Percentiles rank a stretch among this genome's conserved stretches.
These are phyloP conservation scores for Rhodotorula sp. DNA, from an alignment of 1,284 basidiomycete species.

Conservation along the genomic window DNA sequence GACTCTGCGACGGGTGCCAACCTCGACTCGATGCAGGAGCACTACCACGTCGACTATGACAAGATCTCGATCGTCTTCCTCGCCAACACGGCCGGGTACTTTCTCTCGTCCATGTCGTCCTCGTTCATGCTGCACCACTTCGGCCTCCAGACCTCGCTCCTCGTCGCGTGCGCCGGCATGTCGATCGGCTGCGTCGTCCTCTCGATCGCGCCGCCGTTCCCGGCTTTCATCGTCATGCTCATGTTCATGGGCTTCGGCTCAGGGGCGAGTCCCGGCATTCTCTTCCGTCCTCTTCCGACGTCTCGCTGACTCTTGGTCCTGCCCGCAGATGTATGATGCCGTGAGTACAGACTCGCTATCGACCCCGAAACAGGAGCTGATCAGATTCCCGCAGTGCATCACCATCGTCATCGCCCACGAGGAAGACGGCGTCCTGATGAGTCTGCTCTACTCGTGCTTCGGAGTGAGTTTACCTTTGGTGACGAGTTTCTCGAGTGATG, in stretches of 20 bases:
- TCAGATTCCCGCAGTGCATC: slow-evolving; percentile 14
- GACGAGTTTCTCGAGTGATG: neutral
- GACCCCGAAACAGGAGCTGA: neutral
- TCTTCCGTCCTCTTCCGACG: too few species aligned
- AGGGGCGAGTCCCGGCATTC: slow-evolving; percentile 2
- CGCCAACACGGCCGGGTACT: slow-evolving; percentile 30
- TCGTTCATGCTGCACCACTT: slow-evolving; percentile 35
- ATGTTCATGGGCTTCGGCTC: slow-evolving; percentile 35
- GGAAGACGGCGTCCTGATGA: slow-evolving; percentile 32
- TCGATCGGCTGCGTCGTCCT: slow-evolving; percentile 24
- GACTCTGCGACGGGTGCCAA: slow-evolving; percentile 38
- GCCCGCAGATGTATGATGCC: neutral
- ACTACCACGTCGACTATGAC: slow-evolving; percentile 32
- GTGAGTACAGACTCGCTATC: too few species aligned
- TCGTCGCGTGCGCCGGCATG: slow-evolving; percentile 17
- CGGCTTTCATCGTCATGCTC: slow-evolving; percentile 26
- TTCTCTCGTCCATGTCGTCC: slow-evolving; percentile 25
- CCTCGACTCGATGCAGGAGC: slow-evolving; percentile 33
- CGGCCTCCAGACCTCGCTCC: slow-evolving; percentile 19
- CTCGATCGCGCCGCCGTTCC: slow-evolving; percentile 28
- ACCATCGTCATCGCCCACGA: slow-evolving; percentile 33
- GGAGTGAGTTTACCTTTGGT: slow-evolving; percentile 6
- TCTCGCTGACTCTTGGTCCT: neutral
- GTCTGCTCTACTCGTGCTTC: slow-evolving; percentile 26
- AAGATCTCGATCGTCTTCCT: slow-evolving; percentile 38